Evolutionary conservation across 306 rosid genomes (phyloP), one percentile per base, ranked within the genome.

Genomic region (Trifolium dubium): DNA sequence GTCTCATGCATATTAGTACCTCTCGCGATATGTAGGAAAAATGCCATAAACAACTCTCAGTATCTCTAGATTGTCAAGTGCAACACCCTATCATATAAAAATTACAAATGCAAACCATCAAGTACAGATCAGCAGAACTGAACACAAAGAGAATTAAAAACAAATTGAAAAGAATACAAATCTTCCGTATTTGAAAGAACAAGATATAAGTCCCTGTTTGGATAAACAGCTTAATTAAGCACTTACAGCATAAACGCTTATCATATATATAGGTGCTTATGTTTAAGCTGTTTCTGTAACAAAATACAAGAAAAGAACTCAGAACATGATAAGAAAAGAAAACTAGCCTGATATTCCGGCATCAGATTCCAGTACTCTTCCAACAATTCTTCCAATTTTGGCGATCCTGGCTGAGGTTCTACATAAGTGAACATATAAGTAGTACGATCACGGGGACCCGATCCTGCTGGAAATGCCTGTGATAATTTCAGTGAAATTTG

Each of bases 381-480:
- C 73, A 93, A 83, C 46, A 93, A 41, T 69, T 91, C 95, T 83
- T 94, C 97, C 59, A 94, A 56, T 75, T 73, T 87, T 5, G 97
- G 97, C 6, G 97, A 90, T 71, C 81, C 88, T 12, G 91, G 96
- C 83, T 86, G 91, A 81, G 97, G 95, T 77, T 92, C 90, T 56
- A 89, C 84, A 56, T 94, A 94, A 69, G 98, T 91, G 82, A 94
- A 94, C 96, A 94, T 84, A 58, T 91, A 94, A 39, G 92, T 94
- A 9, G 98, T 94, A 41, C 97, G 96, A 82, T 94, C 98, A 54
- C 23, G 67, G 66, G 97, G 95, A 77, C 97, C 96, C 1, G 98
- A 89, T 61, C 96, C 98, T 40, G 98, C 90, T 60, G 97, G 97
- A 84, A 94, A 94, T 64, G 98, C 98, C 97, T 94, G 88, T 49